Percentiles rank a stretch among this genome's conserved stretches.
Conservation (phyloP, 1,139 yeast species). For the Trichomonascaceae sp. region DNA sequence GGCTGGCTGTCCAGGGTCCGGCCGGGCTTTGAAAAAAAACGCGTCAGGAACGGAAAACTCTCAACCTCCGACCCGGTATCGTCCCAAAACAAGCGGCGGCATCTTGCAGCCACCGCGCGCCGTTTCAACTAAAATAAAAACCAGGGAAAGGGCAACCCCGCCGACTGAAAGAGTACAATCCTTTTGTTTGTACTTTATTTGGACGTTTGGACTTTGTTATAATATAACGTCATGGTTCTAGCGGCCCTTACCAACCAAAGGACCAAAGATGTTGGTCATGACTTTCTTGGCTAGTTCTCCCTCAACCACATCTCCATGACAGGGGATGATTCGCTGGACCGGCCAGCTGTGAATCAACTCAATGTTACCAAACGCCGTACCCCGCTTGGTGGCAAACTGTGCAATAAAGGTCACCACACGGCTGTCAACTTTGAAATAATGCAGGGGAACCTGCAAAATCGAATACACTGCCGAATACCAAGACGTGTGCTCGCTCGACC, state of each 20-base stretch:
- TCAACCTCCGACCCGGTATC: too few species aligned
- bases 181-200: too few species aligned
- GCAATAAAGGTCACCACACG: background rate
- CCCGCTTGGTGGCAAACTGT: background rate
- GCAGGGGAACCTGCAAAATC: background rate
- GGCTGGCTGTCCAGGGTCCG: too few species aligned
- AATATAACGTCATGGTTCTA: too few species aligned
- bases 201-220: too few species aligned
- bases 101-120: too few species aligned
- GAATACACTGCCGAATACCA: background rate
- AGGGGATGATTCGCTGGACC: slow-evolving; percentile 37
- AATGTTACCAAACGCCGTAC: background rate
- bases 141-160: too few species aligned
- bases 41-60: too few species aligned
- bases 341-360: slow-evolving; percentile 26
- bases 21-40: too few species aligned
- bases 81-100: too few species aligned
- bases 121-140: too few species aligned
- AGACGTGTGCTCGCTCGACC: background rate
- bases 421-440: background rate
- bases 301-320: slow-evolving; percentile 47
- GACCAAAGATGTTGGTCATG: slow-evolving; percentile 9
- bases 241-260: slow-evolving; percentile 2
- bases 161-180: too few species aligned
- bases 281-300: slow-evolving; percentile 27